Percentiles rank a stretch among this genome's conserved stretches.
These are phyloP conservation scores for Tetraselmis chui DNA, from an alignment of 139 green algal species.

Conservation along the genomic window DNA sequence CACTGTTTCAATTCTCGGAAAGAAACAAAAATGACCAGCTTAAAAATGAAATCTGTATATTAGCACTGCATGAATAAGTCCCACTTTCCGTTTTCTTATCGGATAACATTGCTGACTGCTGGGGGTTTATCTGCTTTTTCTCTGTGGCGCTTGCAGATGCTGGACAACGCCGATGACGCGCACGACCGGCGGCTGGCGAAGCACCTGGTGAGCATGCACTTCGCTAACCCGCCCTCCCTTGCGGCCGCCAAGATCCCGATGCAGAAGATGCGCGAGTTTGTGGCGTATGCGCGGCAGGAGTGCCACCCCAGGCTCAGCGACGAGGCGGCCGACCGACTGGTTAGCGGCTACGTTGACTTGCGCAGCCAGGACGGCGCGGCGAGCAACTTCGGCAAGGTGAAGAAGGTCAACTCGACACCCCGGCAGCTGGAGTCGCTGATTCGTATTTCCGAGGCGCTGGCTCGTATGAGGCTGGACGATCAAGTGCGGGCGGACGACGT, in stretches of 20 bases:
- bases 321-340: conserved; percentile 65
- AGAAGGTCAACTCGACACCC: conserved; percentile 82
- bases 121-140: too few species aligned
- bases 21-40: too few species aligned
- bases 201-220: conserved; percentile 87
- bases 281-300: conserved; percentile 71
- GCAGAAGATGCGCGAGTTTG: conserved; percentile 77
- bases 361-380: conserved; percentile 35
- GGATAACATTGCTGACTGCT: too few species aligned
- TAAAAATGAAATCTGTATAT: too few species aligned
- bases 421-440: conserved; percentile 90
- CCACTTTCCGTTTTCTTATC: too few species aligned
- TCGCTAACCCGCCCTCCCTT: conserved; percentile 22
- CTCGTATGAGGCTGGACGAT: conserved; percentile 66
- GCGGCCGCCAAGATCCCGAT: conserved; percentile 35
- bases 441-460: conserved; percentile 74
- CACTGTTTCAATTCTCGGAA: too few species aligned
- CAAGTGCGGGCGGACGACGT: conserved; percentile 52
- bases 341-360: conserved; percentile 79
- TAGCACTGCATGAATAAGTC: too few species aligned
- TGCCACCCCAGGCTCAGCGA: conserved; percentile 68
- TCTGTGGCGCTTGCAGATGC: conserved; percentile 11
- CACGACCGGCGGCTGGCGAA: conserved; percentile 77
- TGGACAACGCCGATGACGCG: conserved; percentile 83
- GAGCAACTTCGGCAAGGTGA: conserved; percentile 50